Evolutionary conservation across 768 basidiomycete genomes (phyloP), one percentile per base, ranked within the genome.

Genomic region (Xerocomus brunneocitrinus): DNA sequence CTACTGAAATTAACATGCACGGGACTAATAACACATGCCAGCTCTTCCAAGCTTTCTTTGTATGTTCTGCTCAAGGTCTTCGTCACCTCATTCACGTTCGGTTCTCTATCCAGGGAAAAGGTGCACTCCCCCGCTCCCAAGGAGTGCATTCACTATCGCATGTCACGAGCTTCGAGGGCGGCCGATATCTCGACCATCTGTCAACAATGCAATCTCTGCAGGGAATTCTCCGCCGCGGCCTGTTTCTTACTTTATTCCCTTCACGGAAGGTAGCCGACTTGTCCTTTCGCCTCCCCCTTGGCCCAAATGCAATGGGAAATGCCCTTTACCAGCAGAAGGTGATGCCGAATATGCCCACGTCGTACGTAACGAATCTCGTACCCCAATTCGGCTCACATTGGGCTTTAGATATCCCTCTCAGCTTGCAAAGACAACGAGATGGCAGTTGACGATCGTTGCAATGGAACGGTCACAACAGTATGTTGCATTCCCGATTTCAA

Each of bases 381-480:
- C n/a, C 8, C 14, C 25, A 13, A 34, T 39, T 32, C 9, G 7
- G 28, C 55, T 65, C 40, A 58, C 19, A 5, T 2, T 28, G 1
- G 9, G 13, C 9, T 8, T 27, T 8, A 69, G 67, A 57, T 68
- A 45, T 67, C 66, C 13, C 32, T 68, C 22, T 65, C 68, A 24
- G 67, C 67, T 31, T 69, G 67, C 34, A 61, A 54, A 40, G 67
- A 68, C n/a, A 57, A 57, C 9, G 59, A 68, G 19, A 32, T 31
- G 5, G 66, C 67, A 5, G 51, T 56, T 13, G 67, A 69, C 22
- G 66, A 59, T 31, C 10, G 8, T 40, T 36, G 8, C 3, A 55
- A 46, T 10, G 56, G 56, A 36, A 59, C 66, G 12, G 47, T 69
- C 28, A 69, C 67, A 5, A 50, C 25, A 53, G 67, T 64, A 47